A percentile compares a stretch with the other conserved stretches of the same genome.
Conservation (phyloP, 225 moss, liverwort and hornwort species). For the Straminergon stramineum region DNA sequence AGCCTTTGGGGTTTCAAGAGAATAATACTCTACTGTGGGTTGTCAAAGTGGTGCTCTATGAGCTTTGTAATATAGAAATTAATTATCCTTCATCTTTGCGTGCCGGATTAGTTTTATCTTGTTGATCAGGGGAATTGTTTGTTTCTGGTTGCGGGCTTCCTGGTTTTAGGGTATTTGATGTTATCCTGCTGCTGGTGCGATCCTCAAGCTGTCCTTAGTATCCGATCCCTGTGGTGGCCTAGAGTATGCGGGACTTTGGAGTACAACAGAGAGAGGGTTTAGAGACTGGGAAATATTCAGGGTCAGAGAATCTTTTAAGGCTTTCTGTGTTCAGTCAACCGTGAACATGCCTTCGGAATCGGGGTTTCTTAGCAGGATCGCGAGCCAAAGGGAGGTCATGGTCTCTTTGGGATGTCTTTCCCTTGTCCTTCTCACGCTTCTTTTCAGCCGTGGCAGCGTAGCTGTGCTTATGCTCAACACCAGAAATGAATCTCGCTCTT, state of each 20-base stretch:
- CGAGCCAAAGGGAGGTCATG: constrained; percentile 92
- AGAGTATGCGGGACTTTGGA: constrained; percentile 11
- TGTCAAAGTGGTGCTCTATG: neutral
- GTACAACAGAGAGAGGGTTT: neutral
- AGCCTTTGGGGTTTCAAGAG: neutral
- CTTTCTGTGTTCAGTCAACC: neutral
- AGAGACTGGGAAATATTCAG: neutral
- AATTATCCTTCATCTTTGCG: neutral
- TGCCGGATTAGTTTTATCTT: neutral
- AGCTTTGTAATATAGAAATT: neutral
- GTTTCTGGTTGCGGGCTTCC: neutral
- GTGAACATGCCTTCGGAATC: constrained; percentile 52
- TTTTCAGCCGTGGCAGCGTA: constrained; percentile 79
- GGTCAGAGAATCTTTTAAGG: neutral
- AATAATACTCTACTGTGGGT: neutral
- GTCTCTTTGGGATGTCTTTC: constrained; percentile 77
- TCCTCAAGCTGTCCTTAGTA: neutral
- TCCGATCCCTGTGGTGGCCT: neutral
- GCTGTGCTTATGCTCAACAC: constrained; percentile 76
- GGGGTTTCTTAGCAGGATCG: constrained; percentile 59
- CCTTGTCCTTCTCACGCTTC: constrained; percentile 81
- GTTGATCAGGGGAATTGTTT: neutral
- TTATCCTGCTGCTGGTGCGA: neutral
- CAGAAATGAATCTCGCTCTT: constrained; percentile 70
- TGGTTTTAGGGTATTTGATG: constrained; percentile 2